These are phyloP conservation scores for Psilocybe sp. DNA, from an alignment of 768 basidiomycete genomes.

Conservation along the genomic window DNA sequence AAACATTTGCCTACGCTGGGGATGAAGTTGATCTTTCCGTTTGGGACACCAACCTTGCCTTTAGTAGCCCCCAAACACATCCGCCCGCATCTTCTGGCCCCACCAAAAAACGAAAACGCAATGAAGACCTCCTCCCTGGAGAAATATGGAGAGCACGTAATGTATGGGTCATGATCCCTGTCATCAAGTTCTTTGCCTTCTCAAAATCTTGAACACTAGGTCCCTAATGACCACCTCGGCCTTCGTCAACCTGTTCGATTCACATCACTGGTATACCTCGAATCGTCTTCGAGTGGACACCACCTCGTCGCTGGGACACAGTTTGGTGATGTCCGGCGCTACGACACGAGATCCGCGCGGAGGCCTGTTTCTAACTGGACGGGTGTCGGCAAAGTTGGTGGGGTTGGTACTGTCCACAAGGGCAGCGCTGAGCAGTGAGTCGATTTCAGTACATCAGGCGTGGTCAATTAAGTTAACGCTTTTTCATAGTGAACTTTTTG, in stretches of 20 bases:
- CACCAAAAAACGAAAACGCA: constrained; percentile 57
- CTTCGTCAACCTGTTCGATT: constrained; percentile 80
- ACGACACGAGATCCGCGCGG: constrained; percentile 70
- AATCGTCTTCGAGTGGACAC: constrained; percentile 33
- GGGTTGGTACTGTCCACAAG: constrained; percentile 55
- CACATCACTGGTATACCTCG: constrained; percentile 61
- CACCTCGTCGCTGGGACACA: constrained; percentile 72
- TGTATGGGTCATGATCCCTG: constrained; percentile 33
- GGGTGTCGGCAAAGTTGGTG: constrained; percentile 55
- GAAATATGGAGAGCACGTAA: constrained; percentile 88
- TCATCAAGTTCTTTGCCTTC: background rate
- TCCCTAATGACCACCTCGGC: constrained; percentile 70
- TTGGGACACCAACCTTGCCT: constrained; percentile 68
- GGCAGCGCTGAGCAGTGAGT: constrained; percentile 66
- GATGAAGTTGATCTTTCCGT: constrained; percentile 84
- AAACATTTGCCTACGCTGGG: constrained; percentile 77
- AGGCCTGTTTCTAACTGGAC: constrained; percentile 71
- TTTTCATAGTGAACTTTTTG: constrained; percentile 58
- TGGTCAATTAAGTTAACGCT: background rate
- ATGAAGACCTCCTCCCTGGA: constrained; percentile 56
- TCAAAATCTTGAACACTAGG: constrained; percentile 29
- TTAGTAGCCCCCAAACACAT: constrained; percentile 29
- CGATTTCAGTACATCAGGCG: background rate
- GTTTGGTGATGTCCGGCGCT: constrained; percentile 69
- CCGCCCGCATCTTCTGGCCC: constrained; percentile 13